phyloP scores from a whole-genome alignment of 1,139 yeast species.

The Debaryomycetaceae sp. region DNA sequence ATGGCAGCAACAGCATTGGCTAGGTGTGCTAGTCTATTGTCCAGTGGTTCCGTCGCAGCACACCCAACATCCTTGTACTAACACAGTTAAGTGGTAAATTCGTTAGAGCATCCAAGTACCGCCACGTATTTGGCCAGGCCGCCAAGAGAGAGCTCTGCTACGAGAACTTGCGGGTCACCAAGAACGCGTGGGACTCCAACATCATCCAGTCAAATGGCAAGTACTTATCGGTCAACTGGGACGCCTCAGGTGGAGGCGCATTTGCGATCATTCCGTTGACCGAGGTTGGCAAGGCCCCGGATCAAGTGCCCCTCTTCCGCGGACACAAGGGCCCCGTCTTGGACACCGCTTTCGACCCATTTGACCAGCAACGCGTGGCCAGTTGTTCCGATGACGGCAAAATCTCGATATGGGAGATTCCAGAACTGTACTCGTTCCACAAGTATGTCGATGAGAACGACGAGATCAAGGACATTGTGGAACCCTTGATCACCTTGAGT shows the following conservation, averaged over 20 bases:
- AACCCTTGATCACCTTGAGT: conserved; percentile 61
- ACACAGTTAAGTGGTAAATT: conserved; percentile 66
- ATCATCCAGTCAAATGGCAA: conserved; percentile 76
- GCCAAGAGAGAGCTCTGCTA: conserved; percentile 83
- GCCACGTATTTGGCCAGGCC: conserved; percentile 94
- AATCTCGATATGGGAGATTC: conserved; percentile 82
- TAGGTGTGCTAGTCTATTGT: too few species aligned
- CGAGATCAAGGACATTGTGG: conserved; percentile 58
- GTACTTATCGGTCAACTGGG: conserved; percentile 86
- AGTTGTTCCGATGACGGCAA: conserved; percentile 93
- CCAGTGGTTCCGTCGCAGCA: too few species aligned
- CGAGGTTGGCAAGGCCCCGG: conserved; percentile 94
- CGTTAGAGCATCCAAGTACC: conserved; percentile 93
- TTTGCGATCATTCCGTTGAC: conserved; percentile 84
- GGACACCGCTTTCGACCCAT: conserved; percentile 93
- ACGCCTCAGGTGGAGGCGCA: conserved; percentile 95
- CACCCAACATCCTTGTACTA: conserved; percentile 4
- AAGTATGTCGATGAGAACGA: conserved; percentile 57
- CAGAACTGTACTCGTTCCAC: conserved; percentile 70
- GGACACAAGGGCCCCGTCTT: conserved; percentile 95
- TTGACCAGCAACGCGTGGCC: conserved; percentile 68
- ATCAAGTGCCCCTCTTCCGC: conserved; percentile 84
- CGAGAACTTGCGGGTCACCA: conserved; percentile 79
- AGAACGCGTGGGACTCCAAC: conserved; percentile 96
- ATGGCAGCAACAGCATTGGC: too few species aligned